A percentile compares a stretch with the other conserved stretches of the same genome.
phyloP scores from a whole-genome alignment of 2,329 filamentous ascomycete genomes.

The Periconia sp. region DNA sequence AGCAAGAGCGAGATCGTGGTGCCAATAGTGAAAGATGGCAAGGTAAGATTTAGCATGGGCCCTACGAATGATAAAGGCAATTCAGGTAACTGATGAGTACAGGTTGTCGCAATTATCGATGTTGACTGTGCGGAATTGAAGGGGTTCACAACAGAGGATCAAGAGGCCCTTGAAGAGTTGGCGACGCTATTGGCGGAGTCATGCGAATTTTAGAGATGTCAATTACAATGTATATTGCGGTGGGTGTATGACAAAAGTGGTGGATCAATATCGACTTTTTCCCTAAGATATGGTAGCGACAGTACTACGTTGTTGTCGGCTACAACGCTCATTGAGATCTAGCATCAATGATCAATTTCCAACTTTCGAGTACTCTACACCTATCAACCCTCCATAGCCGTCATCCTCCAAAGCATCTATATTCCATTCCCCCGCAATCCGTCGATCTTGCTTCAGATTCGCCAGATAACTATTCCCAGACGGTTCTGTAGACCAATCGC shows the following conservation, averaged over 20 bases:
- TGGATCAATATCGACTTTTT: neutral
- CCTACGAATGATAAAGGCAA: neutral
- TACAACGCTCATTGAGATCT: too few relatives aligned
- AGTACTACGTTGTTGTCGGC: too few relatives aligned
- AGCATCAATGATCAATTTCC: neutral
- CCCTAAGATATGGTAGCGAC: neutral
- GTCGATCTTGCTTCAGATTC: neutral
- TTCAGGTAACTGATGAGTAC: constrained; percentile 20
- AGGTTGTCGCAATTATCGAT: constrained; percentile 75
- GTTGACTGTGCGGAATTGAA: constrained; percentile 69
- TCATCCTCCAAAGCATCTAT: neutral
- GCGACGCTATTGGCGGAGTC: constrained; percentile 33
- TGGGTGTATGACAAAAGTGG: neutral
- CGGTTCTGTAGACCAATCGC: neutral
- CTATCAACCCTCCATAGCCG: neutral
- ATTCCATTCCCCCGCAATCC: neutral
- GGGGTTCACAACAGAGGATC: constrained; percentile 72
- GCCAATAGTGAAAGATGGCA: constrained; percentile 60
- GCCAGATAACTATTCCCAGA: neutral
- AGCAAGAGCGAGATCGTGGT: constrained; percentile 82
- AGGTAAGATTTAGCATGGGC: constrained; percentile 37
- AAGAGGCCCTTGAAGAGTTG: constrained; percentile 65
- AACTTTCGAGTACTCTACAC: neutral
- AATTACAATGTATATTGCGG: neutral
- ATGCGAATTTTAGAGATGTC: constrained; percentile 30